Base-by-base conservation (phyloP, 176 grass and related monocot genomes). In the Paspalum vaginatum region DNA sequence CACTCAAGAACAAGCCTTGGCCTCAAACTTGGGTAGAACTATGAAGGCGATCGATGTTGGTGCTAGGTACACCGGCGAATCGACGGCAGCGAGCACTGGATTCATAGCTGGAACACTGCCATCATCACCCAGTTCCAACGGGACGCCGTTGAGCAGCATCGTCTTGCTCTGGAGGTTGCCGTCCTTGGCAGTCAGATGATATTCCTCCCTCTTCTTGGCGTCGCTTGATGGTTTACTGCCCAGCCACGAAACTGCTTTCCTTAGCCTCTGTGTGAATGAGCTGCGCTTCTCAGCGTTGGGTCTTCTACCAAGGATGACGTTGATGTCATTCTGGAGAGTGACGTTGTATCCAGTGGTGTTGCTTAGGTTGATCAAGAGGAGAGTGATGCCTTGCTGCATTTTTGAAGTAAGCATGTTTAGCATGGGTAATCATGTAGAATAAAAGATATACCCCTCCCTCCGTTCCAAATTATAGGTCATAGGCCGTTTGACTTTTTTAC, bases 281-380 rank as follows among this genome's bases (percentile, higher is more conserved):
- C 58, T 2, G 43, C 49, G 68, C 72, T 57, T 89, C 62, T 81
- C 61, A 18, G 76, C 74, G 46, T 55, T 45, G 0, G 38, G 43
- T 27, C 38, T 76, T 71, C 72, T 90, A 9, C 70, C 86, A 0
- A 88, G 67, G 76, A 84, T 74, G 26, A 78, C 85, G 39, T 90
- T 95, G 70, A 95, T 87, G 81, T 95, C 93, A 24, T 95, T 88
- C 70, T 79, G 88, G 27, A 93, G 77, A 14, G 79, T 82, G 61
- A 93, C 82, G 3, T 71, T 91, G 85, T 95, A 90, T 59, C 52
- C 53, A 6, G 73, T 93, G 4, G 82, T 79, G 77, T 81, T 90
- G 88, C 91, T 99, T 55, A 99, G 68, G 77, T 99, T 99, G 86
- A 96, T 92, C 82, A 99, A 69, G 13, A 99, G 88, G 24, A 99